Base-by-base conservation (phyloP, 345 rosid genomes). In the Populus euphratica region DNA sequence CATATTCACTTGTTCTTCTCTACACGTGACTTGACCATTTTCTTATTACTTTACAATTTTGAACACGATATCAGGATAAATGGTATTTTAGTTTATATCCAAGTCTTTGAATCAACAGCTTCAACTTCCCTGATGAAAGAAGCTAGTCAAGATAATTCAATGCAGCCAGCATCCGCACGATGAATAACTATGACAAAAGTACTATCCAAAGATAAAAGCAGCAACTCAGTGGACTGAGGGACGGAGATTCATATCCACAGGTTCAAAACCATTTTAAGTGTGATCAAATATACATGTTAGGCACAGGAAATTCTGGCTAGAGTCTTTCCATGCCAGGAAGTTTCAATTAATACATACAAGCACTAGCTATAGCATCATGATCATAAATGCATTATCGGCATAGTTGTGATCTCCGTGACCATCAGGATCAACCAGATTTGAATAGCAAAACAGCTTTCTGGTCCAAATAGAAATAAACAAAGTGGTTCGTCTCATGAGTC, bases 401-500 rank as follows among this genome's bases (percentile, higher is more conserved):
- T 79, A 47, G 50, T 72, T 76, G 41, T 62, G 61, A 20, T 65
- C 73, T 65, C 9, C 25, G 1, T 43, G 33, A 52, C 35, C 75
- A 31, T 23, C 68, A 38, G 23, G 56, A 35, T 78, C 76, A 82
- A 43, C 98, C 99, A 0, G 99, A 95, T 86, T 95, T 95, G 97
- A 95, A 95, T 78, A 95, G 92, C 80, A 93, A 86, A 76, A 95
- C 90, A 16, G 98, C 98, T 82, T 91, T 95, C 83, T 95, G 94
- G 75, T 93, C 99, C 80, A 93, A 87, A 82, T 93, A 93, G 87
- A 95, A 95, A 85, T 95, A 95, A 41, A 95, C 92, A 71, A 95
- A 93, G 90, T 91, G 96, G 88, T 95, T 91, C 31, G 99, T 95
- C 88, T 95, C 99, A 10, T 95, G 99, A 23, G 99, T 95, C 78